Percentiles rank a stretch among this genome's conserved stretches.
Conservation (phyloP, 192 early-diverging fungal genomes). For the Chytriomyces sp. region DNA sequence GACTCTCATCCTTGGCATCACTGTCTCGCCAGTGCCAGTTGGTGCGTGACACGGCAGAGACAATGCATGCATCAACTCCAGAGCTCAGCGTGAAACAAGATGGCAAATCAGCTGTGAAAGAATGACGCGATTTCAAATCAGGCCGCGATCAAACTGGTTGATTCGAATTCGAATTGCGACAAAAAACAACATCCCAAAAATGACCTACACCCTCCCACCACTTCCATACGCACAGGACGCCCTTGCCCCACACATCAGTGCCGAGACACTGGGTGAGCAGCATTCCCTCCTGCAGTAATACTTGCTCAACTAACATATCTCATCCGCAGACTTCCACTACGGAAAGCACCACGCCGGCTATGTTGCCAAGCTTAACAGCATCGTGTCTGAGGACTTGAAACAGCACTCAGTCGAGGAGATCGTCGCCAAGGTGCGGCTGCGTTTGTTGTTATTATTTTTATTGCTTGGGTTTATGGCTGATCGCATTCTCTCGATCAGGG, state of each 20-base stretch:
- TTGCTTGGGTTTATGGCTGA: not conserved
- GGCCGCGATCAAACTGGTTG: no score
- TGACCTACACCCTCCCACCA: slow-evolving; percentile 17
- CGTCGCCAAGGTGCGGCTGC: slow-evolving; percentile 17
- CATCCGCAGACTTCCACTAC: not conserved
- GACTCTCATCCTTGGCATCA: no score
- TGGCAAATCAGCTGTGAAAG: no score
- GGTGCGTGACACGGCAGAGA: no score
- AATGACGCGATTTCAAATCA: no score
- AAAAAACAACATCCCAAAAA: not conserved
- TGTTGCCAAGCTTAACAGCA: slow-evolving; percentile 33
- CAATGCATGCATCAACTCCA: no score
- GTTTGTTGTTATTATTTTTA: not conserved
- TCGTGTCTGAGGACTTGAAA: slow-evolving; percentile 16
- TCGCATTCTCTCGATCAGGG: slow-evolving; percentile 5
- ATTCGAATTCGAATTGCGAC: not conserved
- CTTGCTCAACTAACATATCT: not conserved
- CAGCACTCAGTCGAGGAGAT: slow-evolving; percentile 13
- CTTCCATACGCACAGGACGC: slow-evolving; percentile 32
- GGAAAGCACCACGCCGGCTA: slow-evolving; percentile 31
- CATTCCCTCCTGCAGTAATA: not conserved
- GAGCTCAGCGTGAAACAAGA: no score
- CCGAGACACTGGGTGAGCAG: slow-evolving; percentile 36
- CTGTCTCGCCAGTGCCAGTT: no score
- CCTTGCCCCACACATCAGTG: slow-evolving; percentile 37